phyloP scores from a whole-genome alignment of 2,329 filamentous ascomycete species.

The Verticillium tricorpus region DNA sequence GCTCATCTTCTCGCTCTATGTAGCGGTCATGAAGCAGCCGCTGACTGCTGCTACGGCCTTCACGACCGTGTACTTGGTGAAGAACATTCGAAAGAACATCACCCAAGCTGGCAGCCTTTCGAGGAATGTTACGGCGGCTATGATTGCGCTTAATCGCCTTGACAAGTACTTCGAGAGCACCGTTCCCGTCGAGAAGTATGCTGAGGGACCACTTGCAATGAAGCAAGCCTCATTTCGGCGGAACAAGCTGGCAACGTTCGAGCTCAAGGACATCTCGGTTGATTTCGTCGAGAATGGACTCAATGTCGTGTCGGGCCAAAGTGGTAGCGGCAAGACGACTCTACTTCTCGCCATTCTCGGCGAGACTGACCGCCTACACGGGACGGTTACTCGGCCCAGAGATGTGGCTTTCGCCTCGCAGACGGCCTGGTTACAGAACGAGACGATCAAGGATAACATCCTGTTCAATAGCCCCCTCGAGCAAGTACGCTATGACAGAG shows the following conservation, averaged over 20 bases:
- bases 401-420: slow-evolving; percentile 56
- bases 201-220: slow-evolving; percentile 44
- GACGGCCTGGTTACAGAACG: slow-evolving; percentile 54
- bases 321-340: slow-evolving; percentile 54
- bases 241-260: slow-evolving; percentile 45
- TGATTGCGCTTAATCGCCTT: slow-evolving; percentile 45
- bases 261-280: slow-evolving; percentile 41
- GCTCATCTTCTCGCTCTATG: slow-evolving; percentile 49
- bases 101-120: slow-evolving; percentile 43
- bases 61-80: slow-evolving; percentile 49
- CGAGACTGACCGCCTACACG: slow-evolving; percentile 46
- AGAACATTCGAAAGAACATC: slow-evolving; percentile 48
- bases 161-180: slow-evolving; percentile 51
- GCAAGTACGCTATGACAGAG: slow-evolving; percentile 45
- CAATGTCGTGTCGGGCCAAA: slow-evolving; percentile 50
- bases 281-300: slow-evolving; percentile 49
- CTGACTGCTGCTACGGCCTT: slow-evolving; percentile 55
- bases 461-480: slow-evolving; percentile 49
- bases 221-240: slow-evolving; percentile 42
- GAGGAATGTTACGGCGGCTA: slow-evolving; percentile 34
- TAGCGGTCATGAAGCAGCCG: slow-evolving; percentile 39
- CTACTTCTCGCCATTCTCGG: slow-evolving; percentile 50
- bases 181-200: slow-evolving; percentile 41
- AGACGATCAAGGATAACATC: slow-evolving; percentile 50
- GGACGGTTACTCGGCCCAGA: slow-evolving; percentile 40